Evolutionary conservation across 805 yeast genomes (phyloP).

Genomic region (Metschnikowia kofuensis): DNA sequence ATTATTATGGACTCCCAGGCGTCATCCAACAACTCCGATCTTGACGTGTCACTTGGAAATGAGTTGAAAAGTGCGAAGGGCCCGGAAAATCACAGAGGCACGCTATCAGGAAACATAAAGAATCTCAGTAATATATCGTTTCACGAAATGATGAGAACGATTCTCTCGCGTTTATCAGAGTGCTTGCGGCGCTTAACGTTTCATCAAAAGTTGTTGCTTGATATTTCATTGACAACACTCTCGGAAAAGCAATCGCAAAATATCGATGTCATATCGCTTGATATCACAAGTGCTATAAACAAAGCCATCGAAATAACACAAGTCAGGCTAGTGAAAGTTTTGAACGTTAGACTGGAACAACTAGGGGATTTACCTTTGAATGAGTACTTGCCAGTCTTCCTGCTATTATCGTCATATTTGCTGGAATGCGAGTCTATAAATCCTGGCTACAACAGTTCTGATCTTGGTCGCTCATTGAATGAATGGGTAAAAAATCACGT

Average conservation of each 20-base stretch:
- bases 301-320: conserved; percentile 72
- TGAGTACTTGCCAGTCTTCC: conserved; percentile 65
- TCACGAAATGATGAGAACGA: conserved; percentile 60
- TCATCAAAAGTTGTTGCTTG: conserved; percentile 78
- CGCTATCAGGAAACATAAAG: conserved; percentile 47
- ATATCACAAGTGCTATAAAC: conserved; percentile 62
- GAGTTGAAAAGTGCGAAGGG: not conserved
- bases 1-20: conserved; percentile 1
- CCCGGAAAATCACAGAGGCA: conserved; percentile 13
- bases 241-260: conserved; percentile 21
- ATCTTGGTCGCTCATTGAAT: conserved; percentile 49
- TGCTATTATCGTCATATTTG: conserved; percentile 65
- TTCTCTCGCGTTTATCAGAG: conserved; percentile 65
- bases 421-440: conserved; percentile 81
- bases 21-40: conserved; percentile 1
- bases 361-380: conserved; percentile 54
- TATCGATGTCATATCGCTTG: conserved; percentile 55
- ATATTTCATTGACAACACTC: conserved; percentile 49
- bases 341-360: conserved; percentile 73
- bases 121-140: conserved; percentile 73
- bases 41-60: not conserved
- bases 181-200: conserved; percentile 68
- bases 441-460: conserved; percentile 58
- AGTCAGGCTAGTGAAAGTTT: conserved; percentile 69
- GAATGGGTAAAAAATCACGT: conserved; percentile 68